phyloP scores from a whole-genome alignment of 2,329 filamentous ascomycete genomes.

The Teratosphaeria zuluensis region DNA sequence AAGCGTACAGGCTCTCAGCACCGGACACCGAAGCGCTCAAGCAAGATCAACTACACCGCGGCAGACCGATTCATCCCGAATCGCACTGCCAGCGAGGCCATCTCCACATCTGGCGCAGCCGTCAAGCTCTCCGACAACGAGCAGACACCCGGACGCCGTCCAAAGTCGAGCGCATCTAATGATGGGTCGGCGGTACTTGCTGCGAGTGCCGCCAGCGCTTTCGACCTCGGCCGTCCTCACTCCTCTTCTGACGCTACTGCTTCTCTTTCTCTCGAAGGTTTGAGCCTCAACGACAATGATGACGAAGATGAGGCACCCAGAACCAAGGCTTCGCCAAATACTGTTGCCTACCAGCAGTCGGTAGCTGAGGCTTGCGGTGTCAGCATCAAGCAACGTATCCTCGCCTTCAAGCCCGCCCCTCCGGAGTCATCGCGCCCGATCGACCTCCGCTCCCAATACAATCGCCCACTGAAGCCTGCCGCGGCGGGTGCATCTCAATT shows the following conservation, averaged over 20 bases:
- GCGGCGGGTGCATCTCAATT: constrained; percentile 70
- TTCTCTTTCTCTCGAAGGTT: constrained; percentile 62
- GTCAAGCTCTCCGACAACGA: constrained; percentile 70
- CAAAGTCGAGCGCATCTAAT: constrained; percentile 54
- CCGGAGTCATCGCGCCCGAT: constrained; percentile 98
- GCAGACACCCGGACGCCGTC: constrained; percentile 49
- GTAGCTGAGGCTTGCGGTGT: constrained; percentile 87
- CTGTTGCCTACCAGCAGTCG: constrained; percentile 83
- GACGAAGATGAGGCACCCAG: constrained; percentile 51
- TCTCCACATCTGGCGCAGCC: constrained; percentile 58
- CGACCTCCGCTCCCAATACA: constrained; percentile 95
- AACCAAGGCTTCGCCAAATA: constrained; percentile 72
- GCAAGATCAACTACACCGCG: constrained; percentile 44
- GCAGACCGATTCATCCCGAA: constrained; percentile 96
- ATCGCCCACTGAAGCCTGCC: constrained; percentile 78
- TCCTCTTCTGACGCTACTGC: constrained; percentile 50
- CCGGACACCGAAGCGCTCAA: constrained; percentile 38
- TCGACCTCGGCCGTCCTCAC: constrained; percentile 51
- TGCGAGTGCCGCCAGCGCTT: constrained; percentile 55
- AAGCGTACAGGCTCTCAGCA: constrained; percentile 29
- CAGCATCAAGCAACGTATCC: constrained; percentile 85
- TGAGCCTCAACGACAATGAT: constrained; percentile 67
- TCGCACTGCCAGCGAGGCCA: constrained; percentile 78
- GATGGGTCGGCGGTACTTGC: constrained; percentile 71
- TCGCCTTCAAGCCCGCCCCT: constrained; percentile 96